Percentiles rank a stretch among this genome's conserved stretches.
Evolutionary conservation across 2,329 filamentous ascomycete genomes (phyloP).

Genomic region (Aspergillus felis): DNA sequence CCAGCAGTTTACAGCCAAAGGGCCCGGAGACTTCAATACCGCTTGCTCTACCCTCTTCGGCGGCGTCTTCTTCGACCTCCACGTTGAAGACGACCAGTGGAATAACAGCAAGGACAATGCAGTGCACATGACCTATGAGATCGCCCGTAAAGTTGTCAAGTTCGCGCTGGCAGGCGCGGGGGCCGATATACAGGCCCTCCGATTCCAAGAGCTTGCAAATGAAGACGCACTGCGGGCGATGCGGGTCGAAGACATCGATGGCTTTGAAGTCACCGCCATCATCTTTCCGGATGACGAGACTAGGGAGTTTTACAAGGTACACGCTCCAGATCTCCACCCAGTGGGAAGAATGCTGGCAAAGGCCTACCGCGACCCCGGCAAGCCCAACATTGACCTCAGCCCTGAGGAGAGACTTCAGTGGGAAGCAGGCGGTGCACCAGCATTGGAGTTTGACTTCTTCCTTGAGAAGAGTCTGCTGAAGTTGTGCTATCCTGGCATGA

Average conservation of each 20-base stretch:
- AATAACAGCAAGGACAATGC: conserved; percentile 23
- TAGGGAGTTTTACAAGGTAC: conserved; percentile 46
- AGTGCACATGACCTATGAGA: conserved; percentile 41
- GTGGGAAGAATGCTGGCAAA: conserved; percentile 54
- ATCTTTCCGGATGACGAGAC: conserved; percentile 43
- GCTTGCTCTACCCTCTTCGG: conserved; percentile 67
- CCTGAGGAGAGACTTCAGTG: conserved; percentile 28
- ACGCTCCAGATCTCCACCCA: conserved; percentile 44
- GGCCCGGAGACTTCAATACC: conserved; percentile 80
- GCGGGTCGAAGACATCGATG: conserved; percentile 48
- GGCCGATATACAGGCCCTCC: conserved; percentile 32
- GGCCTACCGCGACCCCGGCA: conserved; percentile 45
- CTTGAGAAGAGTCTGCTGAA: conserved; percentile 61
- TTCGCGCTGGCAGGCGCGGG: conserved; percentile 49
- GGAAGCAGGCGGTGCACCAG: conserved; percentile 14
- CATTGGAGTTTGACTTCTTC: conserved; percentile 53
- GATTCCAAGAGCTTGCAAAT: conserved; percentile 36
- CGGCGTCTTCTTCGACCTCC: conserved; percentile 46
- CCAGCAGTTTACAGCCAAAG: conserved; percentile 45
- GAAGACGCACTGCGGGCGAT: conserved; percentile 38
- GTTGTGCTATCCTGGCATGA: conserved; percentile 62
- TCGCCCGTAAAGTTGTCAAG: conserved; percentile 49
- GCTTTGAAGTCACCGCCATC: conserved; percentile 59
- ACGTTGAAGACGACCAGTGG: conserved; percentile 43
- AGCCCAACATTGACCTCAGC: conserved; percentile 36